phyloP scores from a whole-genome alignment of 495 filamentous ascomycete genomes.

The Bryoglossum gracile region DNA sequence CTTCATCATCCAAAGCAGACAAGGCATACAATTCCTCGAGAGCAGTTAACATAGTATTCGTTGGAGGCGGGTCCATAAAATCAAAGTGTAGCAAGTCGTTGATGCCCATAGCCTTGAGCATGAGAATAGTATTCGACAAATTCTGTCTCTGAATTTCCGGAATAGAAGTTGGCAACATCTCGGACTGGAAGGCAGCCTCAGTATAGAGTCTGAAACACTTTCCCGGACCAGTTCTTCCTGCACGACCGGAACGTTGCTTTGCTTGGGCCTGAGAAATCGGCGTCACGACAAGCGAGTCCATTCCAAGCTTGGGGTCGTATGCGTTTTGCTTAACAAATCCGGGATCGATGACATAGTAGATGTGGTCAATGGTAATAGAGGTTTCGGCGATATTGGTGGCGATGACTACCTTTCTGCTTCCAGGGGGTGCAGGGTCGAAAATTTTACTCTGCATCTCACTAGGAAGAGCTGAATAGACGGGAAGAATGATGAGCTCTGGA shows the following conservation, averaged over 20 bases:
- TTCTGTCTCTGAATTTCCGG: constrained; percentile 97
- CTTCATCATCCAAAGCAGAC: constrained; percentile 91
- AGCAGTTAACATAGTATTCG: constrained; percentile 95
- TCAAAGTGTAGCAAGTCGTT: constrained; percentile 97
- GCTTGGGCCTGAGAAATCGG: constrained; percentile 96
- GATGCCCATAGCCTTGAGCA: constrained; percentile 99
- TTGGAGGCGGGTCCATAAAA: constrained; percentile 97
- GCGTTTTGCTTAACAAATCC: constrained; percentile 98
- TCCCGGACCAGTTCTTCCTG: constrained; percentile 88
- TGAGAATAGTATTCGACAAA: constrained; percentile 87
- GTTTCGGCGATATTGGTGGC: constrained; percentile 99
- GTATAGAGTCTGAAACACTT: constrained; percentile 97
- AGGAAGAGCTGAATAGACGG: constrained; percentile 88
- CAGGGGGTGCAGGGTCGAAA: constrained; percentile 87
- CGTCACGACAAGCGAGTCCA: constrained; percentile 93
- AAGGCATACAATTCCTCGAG: constrained; percentile 92
- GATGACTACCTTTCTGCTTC: constrained; percentile 90
- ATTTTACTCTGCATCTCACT: constrained; percentile 91
- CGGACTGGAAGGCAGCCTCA: constrained; percentile 88
- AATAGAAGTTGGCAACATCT: constrained; percentile 94
- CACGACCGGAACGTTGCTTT: constrained; percentile 88
- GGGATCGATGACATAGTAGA: constrained; percentile 96
- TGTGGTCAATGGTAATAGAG: constrained; percentile 92
- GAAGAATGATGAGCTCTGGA: constrained; percentile 86
- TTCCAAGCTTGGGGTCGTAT: constrained; percentile 93